Evolutionary conservation across 2,329 filamentous ascomycete species (phyloP), one percentile per base, ranked within the genome.

Genomic region (Cytospora piceicola): DNA sequence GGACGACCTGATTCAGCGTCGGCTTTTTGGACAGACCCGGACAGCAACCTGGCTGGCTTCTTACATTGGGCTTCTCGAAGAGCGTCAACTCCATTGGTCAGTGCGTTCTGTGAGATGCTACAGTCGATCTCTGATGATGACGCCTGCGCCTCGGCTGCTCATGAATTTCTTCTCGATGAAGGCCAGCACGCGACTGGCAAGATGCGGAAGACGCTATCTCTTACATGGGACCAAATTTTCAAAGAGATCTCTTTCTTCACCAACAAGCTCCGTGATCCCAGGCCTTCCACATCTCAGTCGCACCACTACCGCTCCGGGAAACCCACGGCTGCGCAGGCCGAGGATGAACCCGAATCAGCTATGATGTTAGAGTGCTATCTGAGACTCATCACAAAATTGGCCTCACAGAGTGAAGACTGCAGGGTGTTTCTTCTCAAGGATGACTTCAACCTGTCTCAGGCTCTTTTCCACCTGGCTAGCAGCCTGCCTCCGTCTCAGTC

Each of bases 301-400:
- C 77, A 84, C 17, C 75, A 83, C 20, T 85, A 86, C 71, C 83
- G 88, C 67, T 76, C 83, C 62, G 83, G 85, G 56, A 90, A 92
- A 75, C 80, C 86, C 55, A 81, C 85, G 53, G 81, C 81, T 22
- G 88, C 90, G 54, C 85, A 90, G 67, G 88, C 92, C 67, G 93
- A 96, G 75, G 83, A 85, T 32, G 94, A 97, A 74, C 92, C 93
- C 4, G 96, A 99, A 76, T 96, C 92, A 51, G 89, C 90, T n/a
- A 91, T 97, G 78, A 97, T 99, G 92, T 83, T 99, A 32, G 93
- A 97, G 74, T 94, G 93, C 71, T 98, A 98, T 75, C 83, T 99
- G 61, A 88, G 94, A 34, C 84, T 99, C 6, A 91, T 97, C 71
- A 88, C 92, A 4, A 93, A 96, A 75, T 81, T 99, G 12, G 89